Conservation (phyloP, 192 early-diverging fungal genomes). For the Chytriomyces sp. region DNA sequence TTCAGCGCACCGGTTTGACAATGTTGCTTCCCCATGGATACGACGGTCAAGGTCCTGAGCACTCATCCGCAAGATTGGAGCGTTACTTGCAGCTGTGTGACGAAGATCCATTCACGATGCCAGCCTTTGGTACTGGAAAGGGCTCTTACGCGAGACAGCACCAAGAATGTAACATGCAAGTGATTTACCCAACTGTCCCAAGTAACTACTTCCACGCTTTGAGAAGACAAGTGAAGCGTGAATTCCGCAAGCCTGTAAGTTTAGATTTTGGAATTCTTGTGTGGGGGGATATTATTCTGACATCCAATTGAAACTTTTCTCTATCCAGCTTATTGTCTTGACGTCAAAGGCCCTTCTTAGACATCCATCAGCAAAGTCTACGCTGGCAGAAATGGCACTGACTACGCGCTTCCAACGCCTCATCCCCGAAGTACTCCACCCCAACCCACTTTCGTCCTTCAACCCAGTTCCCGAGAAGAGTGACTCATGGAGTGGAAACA, state of each 20-base stretch:
- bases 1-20: conserved; percentile 83
- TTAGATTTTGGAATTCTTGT: no score
- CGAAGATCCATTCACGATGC: conserved; percentile 84
- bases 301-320: conserved; percentile 42
- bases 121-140: conserved; percentile 45
- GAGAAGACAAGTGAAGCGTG: conserved; percentile 93
- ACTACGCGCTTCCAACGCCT: conserved; percentile 86
- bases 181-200: conserved; percentile 96
- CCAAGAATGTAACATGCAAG: conserved; percentile 98
- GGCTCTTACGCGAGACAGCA: conserved; percentile 80
- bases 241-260: conserved; percentile 88
- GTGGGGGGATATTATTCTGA: no score
- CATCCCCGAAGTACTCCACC: conserved; percentile 83
- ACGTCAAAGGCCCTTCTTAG: conserved; percentile 91
- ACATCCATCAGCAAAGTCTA: conserved; percentile 91
- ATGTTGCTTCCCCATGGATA: conserved; percentile 96
- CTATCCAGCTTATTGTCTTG: conserved; percentile 59
- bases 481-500: conserved; percentile 53
- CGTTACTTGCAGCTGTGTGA: conserved; percentile 95
- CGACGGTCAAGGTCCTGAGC: conserved; percentile 98
- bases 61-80: conserved; percentile 94
- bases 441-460: conserved; percentile 68
- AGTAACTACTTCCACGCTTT: conserved; percentile 96
- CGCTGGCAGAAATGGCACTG: conserved; percentile 78
- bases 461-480: conserved; percentile 31